Evolutionary conservation across 805 yeast species (phyloP).

Genomic region (Cyberlindnera euphorbiae): DNA sequence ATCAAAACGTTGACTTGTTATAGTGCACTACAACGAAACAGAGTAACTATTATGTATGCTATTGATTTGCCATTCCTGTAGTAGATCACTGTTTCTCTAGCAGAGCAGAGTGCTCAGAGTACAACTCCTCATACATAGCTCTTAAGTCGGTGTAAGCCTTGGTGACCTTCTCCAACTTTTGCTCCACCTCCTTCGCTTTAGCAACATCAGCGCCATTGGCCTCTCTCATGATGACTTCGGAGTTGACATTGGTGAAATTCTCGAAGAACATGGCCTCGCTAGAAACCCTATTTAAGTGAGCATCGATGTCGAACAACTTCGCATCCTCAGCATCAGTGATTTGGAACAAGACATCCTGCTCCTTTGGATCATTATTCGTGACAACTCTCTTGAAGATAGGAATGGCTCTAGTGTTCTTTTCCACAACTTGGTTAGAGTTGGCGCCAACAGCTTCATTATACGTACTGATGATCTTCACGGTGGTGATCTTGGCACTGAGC

Average conservation of each 20-base stretch:
- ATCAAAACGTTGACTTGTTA: constrained; percentile 7
- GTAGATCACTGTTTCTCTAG: constrained; percentile 13
- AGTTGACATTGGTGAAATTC: constrained; percentile 35
- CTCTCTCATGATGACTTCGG: constrained; percentile 30
- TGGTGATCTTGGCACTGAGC: constrained; percentile 16
- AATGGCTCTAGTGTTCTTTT: constrained; percentile 34
- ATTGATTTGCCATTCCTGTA: too few species aligned
- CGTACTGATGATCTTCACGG: constrained; percentile 15
- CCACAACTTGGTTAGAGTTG: constrained; percentile 5
- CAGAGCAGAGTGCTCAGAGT: constrained; percentile 41
- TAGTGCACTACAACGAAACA: too few species aligned
- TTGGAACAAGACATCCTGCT: constrained; percentile 41
- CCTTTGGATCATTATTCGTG: constrained; percentile 34
- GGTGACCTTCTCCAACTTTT: constrained; percentile 45
- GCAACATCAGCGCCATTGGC: constrained; percentile 22
- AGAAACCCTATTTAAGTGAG: constrained; percentile 44
- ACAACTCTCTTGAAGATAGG: constrained; percentile 64
- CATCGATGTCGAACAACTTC: constrained; percentile 36
- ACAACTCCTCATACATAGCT: constrained; percentile 54
- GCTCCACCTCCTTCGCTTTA: constrained; percentile 36
- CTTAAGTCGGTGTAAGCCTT: constrained; percentile 56
- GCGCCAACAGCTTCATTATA: constrained; percentile 2
- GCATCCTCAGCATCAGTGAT: constrained; percentile 22
- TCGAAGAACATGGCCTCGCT: constrained; percentile 49
- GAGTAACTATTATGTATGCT: too few species aligned